Conservation (phyloP, 208 protist species). For the Wallacemonas sp. region DNA sequence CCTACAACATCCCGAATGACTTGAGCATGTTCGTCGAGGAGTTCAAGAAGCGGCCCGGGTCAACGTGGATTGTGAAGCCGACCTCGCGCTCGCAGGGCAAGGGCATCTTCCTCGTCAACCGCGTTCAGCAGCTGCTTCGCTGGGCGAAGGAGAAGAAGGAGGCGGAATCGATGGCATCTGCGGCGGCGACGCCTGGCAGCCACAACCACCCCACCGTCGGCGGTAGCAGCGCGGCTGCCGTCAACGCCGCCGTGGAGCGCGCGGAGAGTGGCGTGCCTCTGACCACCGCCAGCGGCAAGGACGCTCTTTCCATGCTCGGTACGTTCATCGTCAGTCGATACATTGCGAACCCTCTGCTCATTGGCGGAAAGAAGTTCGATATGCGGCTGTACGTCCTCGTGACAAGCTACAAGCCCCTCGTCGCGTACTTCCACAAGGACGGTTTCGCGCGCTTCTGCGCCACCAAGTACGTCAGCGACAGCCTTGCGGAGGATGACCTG, state of each 20-base stretch:
- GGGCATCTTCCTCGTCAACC: conserved; percentile 97
- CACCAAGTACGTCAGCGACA: conserved; percentile 72
- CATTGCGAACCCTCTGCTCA: conserved; percentile 94
- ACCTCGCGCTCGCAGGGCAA: conserved; percentile 90
- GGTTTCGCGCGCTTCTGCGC: conserved; percentile 96
- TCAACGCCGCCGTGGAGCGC: conserved; percentile 2
- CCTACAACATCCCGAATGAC: conserved; percentile 94
- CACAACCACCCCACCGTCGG: background rate
- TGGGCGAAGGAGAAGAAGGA: conserved; percentile 73
- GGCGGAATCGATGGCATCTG: conserved; percentile 29
- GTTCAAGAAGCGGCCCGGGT: conserved; percentile 76
- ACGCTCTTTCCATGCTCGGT: conserved; percentile 21
- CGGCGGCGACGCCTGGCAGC: background rate
- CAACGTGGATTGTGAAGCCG: conserved; percentile 97
- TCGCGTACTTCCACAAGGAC: conserved; percentile 89
- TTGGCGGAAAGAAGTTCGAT: conserved; percentile 97
- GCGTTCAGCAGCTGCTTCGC: conserved; percentile 85
- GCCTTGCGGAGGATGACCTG: conserved; percentile 67
- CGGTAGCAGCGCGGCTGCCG: background rate
- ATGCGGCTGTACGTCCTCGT: conserved; percentile 97
- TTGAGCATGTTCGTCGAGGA: conserved; percentile 95
- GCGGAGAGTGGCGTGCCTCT: conserved; percentile 1
- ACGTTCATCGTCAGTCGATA: conserved; percentile 93
- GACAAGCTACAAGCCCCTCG: conserved; percentile 90
- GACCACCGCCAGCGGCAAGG: background rate